Evolutionary conservation across 306 rosid genomes (phyloP).

Genomic region (Medicago truncatula): MtrunA17r5.0-ANR NC_053043.1:7022001-7022500

Average conservation of each 20-base stretch:
- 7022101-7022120: constrained; percentile 36
- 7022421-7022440: no score
- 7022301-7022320: constrained; percentile 18
- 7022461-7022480: constrained; percentile 13
- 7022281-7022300: constrained; percentile 19
- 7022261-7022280: constrained; percentile 10
- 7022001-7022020: background rate
- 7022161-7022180: constrained; percentile 30
- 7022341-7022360: constrained; percentile 33
- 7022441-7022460: background rate
- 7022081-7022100: constrained; percentile 5
- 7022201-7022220: constrained; percentile 11
- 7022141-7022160: constrained; percentile 26
- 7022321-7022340: constrained; percentile 6
- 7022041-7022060: constrained; percentile 37
- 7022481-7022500: background rate
- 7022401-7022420: background rate
- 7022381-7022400: background rate
- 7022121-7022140: constrained; percentile 14
- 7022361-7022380: constrained; percentile 36
- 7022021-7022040: constrained; percentile 26
- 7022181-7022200: background rate
- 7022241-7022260: constrained; percentile 15
- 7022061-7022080: constrained; percentile 39
- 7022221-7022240: constrained; percentile 19